phyloP scores from a whole-genome alignment of 495 filamentous ascomycete species.

The Xylaria palmicola region DNA sequence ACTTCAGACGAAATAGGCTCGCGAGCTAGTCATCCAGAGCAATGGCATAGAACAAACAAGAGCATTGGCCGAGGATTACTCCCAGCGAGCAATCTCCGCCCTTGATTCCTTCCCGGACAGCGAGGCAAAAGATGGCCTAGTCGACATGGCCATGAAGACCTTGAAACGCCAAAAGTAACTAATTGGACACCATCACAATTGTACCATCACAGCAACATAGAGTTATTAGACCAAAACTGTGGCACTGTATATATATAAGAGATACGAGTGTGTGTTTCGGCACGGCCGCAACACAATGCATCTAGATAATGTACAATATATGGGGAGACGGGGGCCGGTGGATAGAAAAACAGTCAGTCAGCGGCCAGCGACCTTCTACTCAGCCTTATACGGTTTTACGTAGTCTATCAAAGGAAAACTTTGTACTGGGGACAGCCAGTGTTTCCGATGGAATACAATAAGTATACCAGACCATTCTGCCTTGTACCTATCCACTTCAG shows the following conservation, averaged over 20 bases:
- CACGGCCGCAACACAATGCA: not conserved
- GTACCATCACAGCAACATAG: conserved; percentile 3
- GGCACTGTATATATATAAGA: conserved; percentile 15
- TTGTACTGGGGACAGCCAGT: not conserved
- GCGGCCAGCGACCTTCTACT: conserved; percentile 8
- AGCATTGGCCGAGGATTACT: conserved; percentile 84
- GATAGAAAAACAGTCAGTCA: not conserved
- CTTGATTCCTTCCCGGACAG: conserved; percentile 82
- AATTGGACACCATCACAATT: conserved; percentile 6
- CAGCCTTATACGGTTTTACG: conserved; percentile 11
- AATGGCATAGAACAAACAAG: conserved; percentile 89
- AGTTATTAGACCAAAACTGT: conserved; percentile 14
- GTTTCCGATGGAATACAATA: not conserved
- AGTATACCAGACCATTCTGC: not conserved
- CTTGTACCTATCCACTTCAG: not conserved
- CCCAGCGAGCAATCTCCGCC: conserved; percentile 79
- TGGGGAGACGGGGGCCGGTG: no score
- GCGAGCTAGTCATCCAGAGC: conserved; percentile 76
- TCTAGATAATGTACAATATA: conserved; percentile 11
- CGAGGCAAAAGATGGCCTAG: conserved; percentile 85
- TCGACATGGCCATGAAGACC: conserved; percentile 92
- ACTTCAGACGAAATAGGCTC: conserved; percentile 58
- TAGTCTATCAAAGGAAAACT: not conserved
- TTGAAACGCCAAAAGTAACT: conserved; percentile 80
- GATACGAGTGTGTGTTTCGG: not conserved